Evolutionary conservation across 225 moss, liverwort and hornwort genomes (phyloP), one percentile per base, ranked within the genome.

Genomic region (Asterella californica): DNA sequence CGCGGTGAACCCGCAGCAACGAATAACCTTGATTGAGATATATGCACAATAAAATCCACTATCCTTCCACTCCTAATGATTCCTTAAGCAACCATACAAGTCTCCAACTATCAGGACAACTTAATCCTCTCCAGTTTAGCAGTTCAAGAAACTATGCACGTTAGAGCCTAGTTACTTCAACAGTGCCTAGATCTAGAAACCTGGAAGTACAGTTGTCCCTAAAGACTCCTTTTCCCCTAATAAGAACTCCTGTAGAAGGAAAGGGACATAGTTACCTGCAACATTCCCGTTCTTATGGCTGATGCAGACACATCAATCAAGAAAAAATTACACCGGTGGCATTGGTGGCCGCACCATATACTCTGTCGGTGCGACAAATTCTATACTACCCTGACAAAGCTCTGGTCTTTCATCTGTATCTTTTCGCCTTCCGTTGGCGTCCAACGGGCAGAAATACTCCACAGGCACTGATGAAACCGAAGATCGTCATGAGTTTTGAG

Each of bases 311-410:
- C 99, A 61, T 99, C 99, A 82, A 99, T 91, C 78, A 99, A 77
- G 72, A 99, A 95, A 78, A 95, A 99, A n/a, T 87, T 93, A 99
- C 69, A 92, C 92, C 0, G 99, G 99, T 25, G 99, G 99, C 99
- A 99, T 99, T 64, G 99, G 99, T 79, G 99, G 95, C 86, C 99
- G 92, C 72, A 99, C 99, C 95, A 95, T 95, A 45, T 99, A 95
- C 87, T 99, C 99, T 21, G 95, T 93, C 10, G 91, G 11, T 70
- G 99, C 99, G 71, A 99, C 93, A 85, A 66, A 99, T 77, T 99
- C 99, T 79, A 99, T 86, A 86, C 95, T 99, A 52, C 95, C 95
- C 81, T 90, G 85, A 25, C 86, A 95, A 81, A 99, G 99, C 86
- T 99, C 99, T 27, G 99, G 93, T 57, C 95, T 91, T 63, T 94